A percentile compares a stretch with the other conserved stretches of the same genome.
Conservation (phyloP, 2,329 filamentous ascomycete species). For the Neopestalotiopsis rosae region DNA sequence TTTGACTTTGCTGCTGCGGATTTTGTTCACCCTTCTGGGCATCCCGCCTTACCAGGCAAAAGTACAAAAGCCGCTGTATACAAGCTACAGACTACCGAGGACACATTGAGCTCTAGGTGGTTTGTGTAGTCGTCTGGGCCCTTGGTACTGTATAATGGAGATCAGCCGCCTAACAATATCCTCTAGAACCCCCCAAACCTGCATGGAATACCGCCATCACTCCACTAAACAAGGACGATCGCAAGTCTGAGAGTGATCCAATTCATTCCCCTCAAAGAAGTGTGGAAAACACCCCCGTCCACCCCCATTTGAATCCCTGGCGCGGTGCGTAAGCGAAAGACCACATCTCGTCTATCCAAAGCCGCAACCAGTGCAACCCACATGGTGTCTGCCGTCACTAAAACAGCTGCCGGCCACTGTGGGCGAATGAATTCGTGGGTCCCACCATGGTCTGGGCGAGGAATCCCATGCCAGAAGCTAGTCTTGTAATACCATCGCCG, state of each 20-base stretch:
- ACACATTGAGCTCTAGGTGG: background rate
- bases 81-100: background rate
- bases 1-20: background rate
- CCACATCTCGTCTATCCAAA: conserved; percentile 10
- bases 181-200: background rate
- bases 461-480: background rate
- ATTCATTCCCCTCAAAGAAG: background rate
- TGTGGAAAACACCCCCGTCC: background rate
- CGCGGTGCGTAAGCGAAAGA: background rate
- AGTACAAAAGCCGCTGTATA: background rate
- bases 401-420: background rate
- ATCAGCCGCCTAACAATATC: background rate
- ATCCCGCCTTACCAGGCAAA: background rate
- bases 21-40: background rate
- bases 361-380: conserved; percentile 7
- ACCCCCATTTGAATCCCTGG: background rate
- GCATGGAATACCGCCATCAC: background rate
- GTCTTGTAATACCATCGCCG: conserved; percentile 1
- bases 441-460: background rate
- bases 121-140: background rate
- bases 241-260: background rate
- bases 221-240: conserved; percentile 6
- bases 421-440: background rate
- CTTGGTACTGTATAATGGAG: background rate
- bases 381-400: conserved; percentile 7